Conservation (phyloP, 2,329 filamentous ascomycete genomes). For the Neopestalotiopsis rosae region DNA sequence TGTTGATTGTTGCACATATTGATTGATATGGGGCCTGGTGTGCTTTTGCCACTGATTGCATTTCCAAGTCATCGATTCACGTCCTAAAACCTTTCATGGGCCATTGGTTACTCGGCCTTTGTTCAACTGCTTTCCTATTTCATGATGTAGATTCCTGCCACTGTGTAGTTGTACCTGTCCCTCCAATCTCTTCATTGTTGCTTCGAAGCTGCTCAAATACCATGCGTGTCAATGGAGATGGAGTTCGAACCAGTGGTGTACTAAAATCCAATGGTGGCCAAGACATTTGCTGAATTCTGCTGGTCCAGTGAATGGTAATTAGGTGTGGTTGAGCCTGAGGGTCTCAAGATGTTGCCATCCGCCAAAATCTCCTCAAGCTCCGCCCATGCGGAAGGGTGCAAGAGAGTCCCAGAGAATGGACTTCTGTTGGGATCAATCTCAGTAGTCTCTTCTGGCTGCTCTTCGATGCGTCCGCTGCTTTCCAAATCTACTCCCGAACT, state of each 20-base stretch:
- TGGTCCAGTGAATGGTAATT: conserved; percentile 20
- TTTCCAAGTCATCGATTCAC: no score
- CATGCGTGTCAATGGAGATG: conserved; percentile 20
- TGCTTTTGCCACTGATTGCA: no score
- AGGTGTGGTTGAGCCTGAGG: conserved; percentile 15
- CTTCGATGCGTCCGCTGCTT: conserved; percentile 14
- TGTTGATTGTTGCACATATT: no score
- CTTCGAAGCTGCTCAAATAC: conserved; percentile 15
- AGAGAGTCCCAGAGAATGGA: conserved; percentile 4
- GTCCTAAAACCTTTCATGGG: no score
- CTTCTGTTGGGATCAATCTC: background rate
- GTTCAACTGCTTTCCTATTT: background rate
- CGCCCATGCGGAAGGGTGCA: conserved; percentile 20
- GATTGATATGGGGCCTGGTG: no score
- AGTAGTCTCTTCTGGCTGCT: conserved; percentile 1
- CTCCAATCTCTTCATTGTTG: background rate
- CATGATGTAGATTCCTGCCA: background rate
- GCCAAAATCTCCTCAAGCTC: conserved; percentile 21
- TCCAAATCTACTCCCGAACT: background rate
- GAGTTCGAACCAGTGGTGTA: conserved; percentile 21
- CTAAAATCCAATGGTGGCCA: conserved; percentile 22
- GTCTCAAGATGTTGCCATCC: conserved; percentile 13
- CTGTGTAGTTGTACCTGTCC: background rate
- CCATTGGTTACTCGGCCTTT: no score
- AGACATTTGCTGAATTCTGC: conserved; percentile 21